Evolutionary conservation across 192 early-diverging fungal genomes (phyloP).

Genomic region (Gonapodya prolifera): DNA sequence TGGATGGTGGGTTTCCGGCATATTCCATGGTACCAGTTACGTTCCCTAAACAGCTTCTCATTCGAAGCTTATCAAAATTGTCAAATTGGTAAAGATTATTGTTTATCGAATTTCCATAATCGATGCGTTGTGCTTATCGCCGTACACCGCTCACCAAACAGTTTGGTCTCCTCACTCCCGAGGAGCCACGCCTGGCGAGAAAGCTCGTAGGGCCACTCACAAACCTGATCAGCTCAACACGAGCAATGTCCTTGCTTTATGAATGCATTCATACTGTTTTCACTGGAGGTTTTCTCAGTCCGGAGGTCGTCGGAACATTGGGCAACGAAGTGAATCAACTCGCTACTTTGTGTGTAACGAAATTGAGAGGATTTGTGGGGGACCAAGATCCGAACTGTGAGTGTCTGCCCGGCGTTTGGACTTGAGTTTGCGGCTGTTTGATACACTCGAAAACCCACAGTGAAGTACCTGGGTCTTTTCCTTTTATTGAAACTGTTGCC

Average conservation of each 20-base stretch:
- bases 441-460: conserved; percentile 21
- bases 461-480: conserved; percentile 84
- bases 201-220: conserved; percentile 77
- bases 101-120: background rate
- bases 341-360: conserved; percentile 68
- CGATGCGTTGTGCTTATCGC: no score
- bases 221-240: conserved; percentile 70
- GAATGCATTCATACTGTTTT: conserved; percentile 94
- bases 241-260: conserved; percentile 94
- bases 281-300: conserved; percentile 69
- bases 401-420: conserved; percentile 12
- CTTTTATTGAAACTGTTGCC: conserved; percentile 71
- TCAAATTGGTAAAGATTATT: conserved; percentile 64
- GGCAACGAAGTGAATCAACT: conserved; percentile 39
- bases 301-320: conserved; percentile 24
- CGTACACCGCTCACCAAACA: conserved; percentile 13
- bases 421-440: background rate
- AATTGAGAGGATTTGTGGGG: conserved; percentile 69
- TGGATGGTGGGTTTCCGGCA: no score
- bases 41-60: no score
- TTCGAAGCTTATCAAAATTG: conserved; percentile 99
- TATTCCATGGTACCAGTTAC: no score
- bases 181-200: conserved; percentile 84
- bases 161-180: conserved; percentile 83
- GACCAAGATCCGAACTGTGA: conserved; percentile 84